A percentile compares a stretch with the other conserved stretches of the same genome.
Conservation (phyloP, 1,284 basidiomycete genomes). For the Ganoderma resinaceum region DNA sequence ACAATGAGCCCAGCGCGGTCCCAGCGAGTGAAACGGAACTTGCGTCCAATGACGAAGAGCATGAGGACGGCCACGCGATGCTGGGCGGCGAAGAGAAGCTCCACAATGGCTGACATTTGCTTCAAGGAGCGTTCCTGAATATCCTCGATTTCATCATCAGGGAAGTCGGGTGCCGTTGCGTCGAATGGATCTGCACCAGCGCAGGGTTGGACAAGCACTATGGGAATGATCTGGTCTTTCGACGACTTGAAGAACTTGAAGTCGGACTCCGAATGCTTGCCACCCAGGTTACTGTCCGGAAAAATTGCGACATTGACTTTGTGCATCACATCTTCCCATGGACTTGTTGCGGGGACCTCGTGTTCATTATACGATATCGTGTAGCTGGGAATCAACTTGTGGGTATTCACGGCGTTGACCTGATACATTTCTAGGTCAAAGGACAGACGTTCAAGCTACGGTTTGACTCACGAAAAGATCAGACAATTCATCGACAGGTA, state of each 20-base stretch:
- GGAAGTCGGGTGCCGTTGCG: too few species aligned
- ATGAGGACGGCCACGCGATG: slow-evolving; percentile 12
- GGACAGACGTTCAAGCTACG: too few species aligned
- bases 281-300: neutral
- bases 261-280: too few species aligned
- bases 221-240: neutral
- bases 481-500: neutral
- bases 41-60: slow-evolving; percentile 14
- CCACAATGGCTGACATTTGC: neutral
- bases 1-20: slow-evolving; percentile 14
- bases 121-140: neutral
- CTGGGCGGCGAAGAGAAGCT: slow-evolving; percentile 12
- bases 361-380: too few species aligned
- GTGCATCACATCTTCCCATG: neutral
- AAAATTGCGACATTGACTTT: slow-evolving; percentile 1
- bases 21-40: slow-evolving; percentile 17
- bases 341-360: neutral
- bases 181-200: slow-evolving; percentile 3
- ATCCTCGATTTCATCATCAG: neutral
- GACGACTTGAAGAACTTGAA: neutral
- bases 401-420: neutral
- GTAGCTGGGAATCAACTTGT: neutral
- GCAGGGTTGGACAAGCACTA: neutral
- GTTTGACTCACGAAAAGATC: neutral
- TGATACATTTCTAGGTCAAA: neutral